Percentiles rank a stretch among this genome's conserved stretches.
Evolutionary conservation across 306 rosid species (phyloP).

Genomic region (Quercus engelmannii): DNA sequence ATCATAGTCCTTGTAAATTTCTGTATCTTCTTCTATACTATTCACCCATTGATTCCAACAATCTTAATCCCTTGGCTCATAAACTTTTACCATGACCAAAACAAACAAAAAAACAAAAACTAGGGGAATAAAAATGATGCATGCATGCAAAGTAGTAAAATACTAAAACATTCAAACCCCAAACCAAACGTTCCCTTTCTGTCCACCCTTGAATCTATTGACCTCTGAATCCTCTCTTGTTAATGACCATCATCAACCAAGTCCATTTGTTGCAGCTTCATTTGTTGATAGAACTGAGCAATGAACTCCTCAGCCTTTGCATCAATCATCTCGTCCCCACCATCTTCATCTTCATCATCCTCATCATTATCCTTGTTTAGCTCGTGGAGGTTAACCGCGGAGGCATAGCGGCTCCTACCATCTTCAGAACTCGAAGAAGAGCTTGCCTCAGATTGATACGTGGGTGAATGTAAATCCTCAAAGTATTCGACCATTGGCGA

Average conservation of each 20-base stretch:
- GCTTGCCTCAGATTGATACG: conserved; percentile 7
- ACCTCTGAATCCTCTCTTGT: conserved; percentile 38
- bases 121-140: not conserved
- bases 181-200: not conserved
- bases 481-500: not conserved
- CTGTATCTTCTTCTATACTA: too few relatives aligned
- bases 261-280: conserved; percentile 50
- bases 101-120: not conserved
- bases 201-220: conserved; percentile 32
- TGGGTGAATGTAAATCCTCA: conserved; percentile 5
- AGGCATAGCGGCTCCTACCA: conserved; percentile 32
- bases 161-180: too few relatives aligned
- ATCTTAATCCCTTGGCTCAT: not conserved
- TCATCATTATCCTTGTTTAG: conserved; percentile 17
- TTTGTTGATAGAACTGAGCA: conserved; percentile 61
- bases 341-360: not conserved
- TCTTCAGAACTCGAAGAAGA: conserved; percentile 14
- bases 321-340: conserved; percentile 60
- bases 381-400: conserved; percentile 53
- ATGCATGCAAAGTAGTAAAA: conserved; percentile 1
- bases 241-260: conserved; percentile 24
- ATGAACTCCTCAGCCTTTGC: conserved; percentile 74
- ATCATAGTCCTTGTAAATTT: too few relatives aligned
- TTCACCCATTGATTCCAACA: not conserved
- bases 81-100: not conserved